Percentiles rank a stretch among this genome's conserved stretches.
Evolutionary conservation across 495 filamentous ascomycete genomes (phyloP).

Genomic region (Poronia punctata): DNA sequence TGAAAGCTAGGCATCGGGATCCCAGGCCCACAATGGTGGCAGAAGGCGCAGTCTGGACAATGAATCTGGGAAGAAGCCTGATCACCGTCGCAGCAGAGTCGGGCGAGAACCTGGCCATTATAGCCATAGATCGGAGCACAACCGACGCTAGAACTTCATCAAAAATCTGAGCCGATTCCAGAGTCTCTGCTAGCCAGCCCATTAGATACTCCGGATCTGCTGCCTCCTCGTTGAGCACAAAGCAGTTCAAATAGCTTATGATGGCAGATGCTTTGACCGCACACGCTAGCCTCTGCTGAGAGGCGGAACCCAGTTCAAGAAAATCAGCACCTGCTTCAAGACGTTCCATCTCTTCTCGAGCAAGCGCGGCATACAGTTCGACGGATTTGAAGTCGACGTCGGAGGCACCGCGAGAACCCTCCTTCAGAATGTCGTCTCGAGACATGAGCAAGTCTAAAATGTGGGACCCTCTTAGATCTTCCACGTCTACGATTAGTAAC

Average conservation of each 20-base stretch:
- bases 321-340: constrained; percentile 90
- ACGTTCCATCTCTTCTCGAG: constrained; percentile 71
- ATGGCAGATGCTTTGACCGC: constrained; percentile 76
- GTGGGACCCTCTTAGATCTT: constrained; percentile 51
- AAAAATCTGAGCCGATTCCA: constrained; percentile 77
- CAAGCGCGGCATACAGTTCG: constrained; percentile 65
- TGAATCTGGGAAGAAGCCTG: constrained; percentile 73
- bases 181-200: constrained; percentile 74
- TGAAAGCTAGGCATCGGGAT: constrained; percentile 70
- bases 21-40: constrained; percentile 62
- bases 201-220: constrained; percentile 76
- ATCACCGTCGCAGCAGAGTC: constrained; percentile 67
- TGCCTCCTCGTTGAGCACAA: constrained; percentile 67
- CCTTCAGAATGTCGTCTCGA: constrained; percentile 29
- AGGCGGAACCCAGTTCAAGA: constrained; percentile 72
- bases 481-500: constrained; percentile 54
- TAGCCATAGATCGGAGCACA: constrained; percentile 72
- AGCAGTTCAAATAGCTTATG: constrained; percentile 79
- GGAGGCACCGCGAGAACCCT: constrained; percentile 30
- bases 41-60: constrained; percentile 69
- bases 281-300: constrained; percentile 81
- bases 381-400: constrained; percentile 50
- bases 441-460: constrained; percentile 73
- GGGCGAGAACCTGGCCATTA: constrained; percentile 67
- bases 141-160: constrained; percentile 64